These are phyloP conservation scores for Aphanomyces cochlioides DNA, from an alignment of 352 stramenopile species.

Conservation along the genomic window DNA sequence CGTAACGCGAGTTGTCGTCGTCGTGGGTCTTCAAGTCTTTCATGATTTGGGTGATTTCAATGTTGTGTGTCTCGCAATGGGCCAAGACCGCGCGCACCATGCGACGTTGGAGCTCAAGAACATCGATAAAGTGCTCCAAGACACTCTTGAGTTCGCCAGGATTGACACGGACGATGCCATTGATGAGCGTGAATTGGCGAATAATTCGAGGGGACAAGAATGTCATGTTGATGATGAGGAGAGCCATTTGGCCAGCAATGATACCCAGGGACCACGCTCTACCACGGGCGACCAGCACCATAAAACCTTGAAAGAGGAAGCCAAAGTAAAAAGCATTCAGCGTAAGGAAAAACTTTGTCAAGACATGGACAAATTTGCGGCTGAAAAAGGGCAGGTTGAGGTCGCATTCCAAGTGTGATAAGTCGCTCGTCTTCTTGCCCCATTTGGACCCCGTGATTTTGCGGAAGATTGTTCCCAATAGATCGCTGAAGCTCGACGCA, in stretches of 20 bases:
- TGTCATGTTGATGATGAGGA: conserved; percentile 12
- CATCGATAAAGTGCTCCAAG: conserved; percentile 21
- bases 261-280: not conserved
- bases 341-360: conserved; percentile 24
- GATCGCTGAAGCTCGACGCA: conserved; percentile 19
- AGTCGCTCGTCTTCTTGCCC: not conserved
- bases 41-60: not conserved
- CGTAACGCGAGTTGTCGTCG: conserved; percentile 1
- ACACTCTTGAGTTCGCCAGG: conserved; percentile 13
- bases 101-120: conserved; percentile 6
- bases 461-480: conserved; percentile 15
- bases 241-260: not conserved
- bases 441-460: conserved; percentile 19
- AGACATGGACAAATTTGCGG: conserved; percentile 23
- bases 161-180: conserved; percentile 24
- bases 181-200: conserved; percentile 9
- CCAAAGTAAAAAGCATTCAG: conserved; percentile 23
- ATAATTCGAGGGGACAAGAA: conserved; percentile 17
- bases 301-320: conserved; percentile 12
- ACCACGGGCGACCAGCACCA: not conserved
- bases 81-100: conserved; percentile 14
- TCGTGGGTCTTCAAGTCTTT: conserved; percentile 8
- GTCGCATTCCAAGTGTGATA: conserved; percentile 14
- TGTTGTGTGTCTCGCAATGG: conserved; percentile 5
- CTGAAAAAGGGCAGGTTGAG: conserved; percentile 18